These are phyloP conservation scores for Boletus rubescentipes DNA, from an alignment of 768 basidiomycete species.

Conservation along the genomic window DNA sequence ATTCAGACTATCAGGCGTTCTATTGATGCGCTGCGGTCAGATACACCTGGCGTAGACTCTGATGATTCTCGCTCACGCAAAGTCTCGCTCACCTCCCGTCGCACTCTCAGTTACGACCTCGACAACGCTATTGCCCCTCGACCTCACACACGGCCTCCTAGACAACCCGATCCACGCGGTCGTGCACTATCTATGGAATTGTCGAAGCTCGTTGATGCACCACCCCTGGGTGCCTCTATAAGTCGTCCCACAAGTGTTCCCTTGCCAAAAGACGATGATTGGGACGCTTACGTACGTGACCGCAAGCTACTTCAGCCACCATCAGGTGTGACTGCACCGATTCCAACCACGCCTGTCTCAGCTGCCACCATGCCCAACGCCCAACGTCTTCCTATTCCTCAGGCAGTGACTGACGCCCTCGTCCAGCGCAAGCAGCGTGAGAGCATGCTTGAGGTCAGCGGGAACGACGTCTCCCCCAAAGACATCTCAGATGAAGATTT, in stretches of 20 bases:
- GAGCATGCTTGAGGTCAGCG: constrained; percentile 53
- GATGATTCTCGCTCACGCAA: constrained; percentile 63
- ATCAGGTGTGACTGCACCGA: constrained; percentile 76
- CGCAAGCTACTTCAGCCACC: constrained; percentile 85
- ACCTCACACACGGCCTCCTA: constrained; percentile 69
- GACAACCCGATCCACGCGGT: constrained; percentile 64
- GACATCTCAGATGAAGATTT: constrained; percentile 36
- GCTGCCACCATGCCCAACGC: constrained; percentile 31
- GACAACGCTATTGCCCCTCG: constrained; percentile 46
- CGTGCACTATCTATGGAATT: constrained; percentile 76
- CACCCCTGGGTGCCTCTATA: constrained; percentile 52
- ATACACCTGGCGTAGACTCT: constrained; percentile 50
- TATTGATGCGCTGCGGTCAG: constrained; percentile 71
- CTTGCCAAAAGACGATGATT: constrained; percentile 64
- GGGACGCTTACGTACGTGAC: constrained; percentile 85
- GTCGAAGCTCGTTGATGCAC: constrained; percentile 43
- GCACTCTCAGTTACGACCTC: constrained; percentile 69
- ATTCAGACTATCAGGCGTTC: constrained; percentile 79
- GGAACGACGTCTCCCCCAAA: constrained; percentile 31
- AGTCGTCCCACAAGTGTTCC: constrained; percentile 72
- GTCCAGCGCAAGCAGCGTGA: constrained; percentile 70
- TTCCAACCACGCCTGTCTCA: constrained; percentile 53
- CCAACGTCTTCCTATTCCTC: constrained; percentile 56
- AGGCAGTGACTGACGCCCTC: constrained; percentile 75
- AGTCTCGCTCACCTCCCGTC: constrained; percentile 64